Conservation (phyloP, 2,329 filamentous ascomycete genomes). For the Leptographium wingfieldii region DNA sequence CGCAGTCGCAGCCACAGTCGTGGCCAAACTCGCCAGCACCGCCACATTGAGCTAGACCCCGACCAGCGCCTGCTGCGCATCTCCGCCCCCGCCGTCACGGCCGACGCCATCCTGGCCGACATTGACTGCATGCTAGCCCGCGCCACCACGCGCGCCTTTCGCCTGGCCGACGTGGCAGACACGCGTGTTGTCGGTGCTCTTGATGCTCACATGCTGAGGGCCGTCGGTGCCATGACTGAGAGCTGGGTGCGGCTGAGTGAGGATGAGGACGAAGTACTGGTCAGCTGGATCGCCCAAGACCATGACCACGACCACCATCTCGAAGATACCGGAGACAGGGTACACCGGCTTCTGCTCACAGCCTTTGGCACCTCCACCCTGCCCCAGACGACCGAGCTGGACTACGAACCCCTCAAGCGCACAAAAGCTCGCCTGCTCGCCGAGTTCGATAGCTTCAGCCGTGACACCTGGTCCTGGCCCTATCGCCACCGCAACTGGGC, state of each 20-base stretch:
- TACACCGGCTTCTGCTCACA: slow-evolving; percentile 31
- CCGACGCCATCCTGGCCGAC: slow-evolving; percentile 22
- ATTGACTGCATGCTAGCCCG: slow-evolving; percentile 20
- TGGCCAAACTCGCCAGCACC: slow-evolving; percentile 3
- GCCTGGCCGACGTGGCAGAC: background rate
- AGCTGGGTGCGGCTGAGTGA: slow-evolving; percentile 23
- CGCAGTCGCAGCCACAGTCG: slow-evolving; percentile 17
- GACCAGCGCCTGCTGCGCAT: slow-evolving; percentile 21
- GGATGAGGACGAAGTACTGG: background rate
- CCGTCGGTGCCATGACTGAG: slow-evolving; percentile 26
- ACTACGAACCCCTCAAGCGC: slow-evolving; percentile 4
- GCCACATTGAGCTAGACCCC: slow-evolving; percentile 23
- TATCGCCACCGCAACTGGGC: slow-evolving; percentile 14
- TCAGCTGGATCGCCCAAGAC: slow-evolving; percentile 8
- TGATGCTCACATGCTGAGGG: slow-evolving; percentile 16
- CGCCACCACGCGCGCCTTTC: slow-evolving; percentile 8
- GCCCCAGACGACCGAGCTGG: slow-evolving; percentile 13
- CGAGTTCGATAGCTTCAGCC: slow-evolving; percentile 17
- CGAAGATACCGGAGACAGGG: slow-evolving; percentile 29
- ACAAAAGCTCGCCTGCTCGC: slow-evolving; percentile 19
- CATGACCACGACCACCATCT: slow-evolving; percentile 6
- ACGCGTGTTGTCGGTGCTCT: background rate
- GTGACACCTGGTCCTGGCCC: slow-evolving; percentile 24
- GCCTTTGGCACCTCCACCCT: slow-evolving; percentile 14
- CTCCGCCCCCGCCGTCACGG: slow-evolving; percentile 22